Base-by-base conservation (phyloP, 1,284 basidiomycete species). In the Anthracocystis walkeri region DNA sequence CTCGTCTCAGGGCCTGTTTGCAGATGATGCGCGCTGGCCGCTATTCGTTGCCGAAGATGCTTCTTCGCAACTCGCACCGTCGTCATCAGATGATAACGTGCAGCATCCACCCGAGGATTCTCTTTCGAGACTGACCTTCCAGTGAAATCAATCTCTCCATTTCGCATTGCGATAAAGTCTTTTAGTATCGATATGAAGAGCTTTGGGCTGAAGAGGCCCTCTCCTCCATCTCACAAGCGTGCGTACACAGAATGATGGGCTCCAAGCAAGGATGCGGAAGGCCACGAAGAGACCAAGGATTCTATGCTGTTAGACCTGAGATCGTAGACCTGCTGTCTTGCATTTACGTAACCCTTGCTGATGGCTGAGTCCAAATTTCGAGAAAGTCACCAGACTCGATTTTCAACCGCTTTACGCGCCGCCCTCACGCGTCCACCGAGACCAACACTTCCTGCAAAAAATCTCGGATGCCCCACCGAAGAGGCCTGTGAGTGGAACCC, bases 371-470 rank as follows among this genome's bases (percentile, higher is more conserved):
- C 63, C 25, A 44, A 51, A 38, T 4, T 11, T 29, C 29, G 29
- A 16, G 20, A 25, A 65, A 58, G 51, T 55, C 63, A 59, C 51
- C 51, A 11, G 56, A 65, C 63, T 31, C 44, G 18, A 20, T 16
- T n/a, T 20, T 12, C 3, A 31, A 41, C 33, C 31, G 11, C 38
- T 65, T 48, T 65, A 65, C 63, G 63, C 54, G 35, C 27, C 51
- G 18, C 33, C 31, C 38, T 54, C 51, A 59, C 63, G 63, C 63
- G 63, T 59, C 21, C n/a, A 10, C 16, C 40, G 35, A 65, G 63
- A 65, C 57, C 57, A 65, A 65, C 63, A 65, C 63, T 59, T 59
- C 33, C 33, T 18, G 29, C 52, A 29, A 60, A 42, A 53, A 46
- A 57, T 21, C 52, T 57, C 54, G 53, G 54, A 45, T 64, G 21